phyloP scores from a whole-genome alignment of 2,329 filamentous ascomycete genomes.

The Tolypocladium tundrense region DNA sequence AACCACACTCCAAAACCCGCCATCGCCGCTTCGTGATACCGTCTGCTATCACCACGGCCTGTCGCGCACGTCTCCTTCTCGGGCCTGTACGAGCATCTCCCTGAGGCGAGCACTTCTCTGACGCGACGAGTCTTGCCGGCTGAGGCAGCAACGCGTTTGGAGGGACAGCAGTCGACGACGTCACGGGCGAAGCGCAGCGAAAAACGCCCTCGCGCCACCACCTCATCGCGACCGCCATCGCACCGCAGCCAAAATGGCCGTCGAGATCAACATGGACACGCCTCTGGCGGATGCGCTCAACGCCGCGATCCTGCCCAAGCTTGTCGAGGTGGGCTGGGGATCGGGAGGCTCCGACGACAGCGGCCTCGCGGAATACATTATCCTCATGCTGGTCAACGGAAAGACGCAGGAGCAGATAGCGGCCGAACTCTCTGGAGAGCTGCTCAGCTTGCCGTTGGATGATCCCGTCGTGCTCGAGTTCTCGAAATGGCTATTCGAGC shows the following conservation, averaged over 20 bases:
- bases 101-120: background rate
- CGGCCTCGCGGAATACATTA: constrained; percentile 88
- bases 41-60: background rate
- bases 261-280: constrained; percentile 67
- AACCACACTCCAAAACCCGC: background rate
- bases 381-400: constrained; percentile 93
- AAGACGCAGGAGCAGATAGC: constrained; percentile 88
- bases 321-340: constrained; percentile 88
- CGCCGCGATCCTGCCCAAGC: constrained; percentile 75
- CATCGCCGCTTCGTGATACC: background rate
- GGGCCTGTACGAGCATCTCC: background rate
- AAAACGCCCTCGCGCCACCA: background rate
- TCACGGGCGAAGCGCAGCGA: constrained; percentile 3
- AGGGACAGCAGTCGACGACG: constrained; percentile 4
- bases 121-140: background rate
- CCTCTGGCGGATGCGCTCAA: constrained; percentile 79
- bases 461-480: constrained; percentile 78
- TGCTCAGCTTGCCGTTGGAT: constrained; percentile 72
- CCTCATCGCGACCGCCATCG: background rate
- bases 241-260: constrained; percentile 50
- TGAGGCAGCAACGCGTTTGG: constrained; percentile 1
- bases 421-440: constrained; percentile 74
- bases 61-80: background rate
- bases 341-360: constrained; percentile 67
- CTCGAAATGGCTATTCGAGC: constrained; percentile 85